A percentile compares a stretch with the other conserved stretches of the same genome.
Conservation (phyloP, 257 asterid species). For the Solanum corneliomulleri region DNA sequence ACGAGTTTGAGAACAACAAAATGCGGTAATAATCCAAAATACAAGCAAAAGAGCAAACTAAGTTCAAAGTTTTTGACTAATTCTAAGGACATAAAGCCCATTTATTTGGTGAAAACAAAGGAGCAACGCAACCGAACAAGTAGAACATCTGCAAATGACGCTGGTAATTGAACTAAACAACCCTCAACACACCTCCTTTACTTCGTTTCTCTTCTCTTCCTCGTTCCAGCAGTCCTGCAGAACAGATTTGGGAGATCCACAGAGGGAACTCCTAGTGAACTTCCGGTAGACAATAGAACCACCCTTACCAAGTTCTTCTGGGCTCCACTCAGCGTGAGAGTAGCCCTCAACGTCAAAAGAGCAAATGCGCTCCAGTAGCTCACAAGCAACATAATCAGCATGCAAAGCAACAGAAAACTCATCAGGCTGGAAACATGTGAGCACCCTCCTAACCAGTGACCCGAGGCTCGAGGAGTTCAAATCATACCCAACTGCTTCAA, state of each 20-base stretch:
- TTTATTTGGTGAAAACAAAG: neutral
- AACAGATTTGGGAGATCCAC: slow-evolving; percentile 2
- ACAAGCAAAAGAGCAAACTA: neutral
- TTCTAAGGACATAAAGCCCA: neutral
- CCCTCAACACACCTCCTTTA: slow-evolving; percentile 2
- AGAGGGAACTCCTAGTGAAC: neutral
- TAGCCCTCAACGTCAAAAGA: neutral
- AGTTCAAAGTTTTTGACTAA: neutral
- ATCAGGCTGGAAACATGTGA: slow-evolving; percentile 12
- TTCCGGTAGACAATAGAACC: slow-evolving; percentile 11
- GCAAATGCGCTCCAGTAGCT: neutral
- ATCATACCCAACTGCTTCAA: slow-evolving; percentile 29
- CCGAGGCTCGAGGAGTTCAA: slow-evolving; percentile 1
- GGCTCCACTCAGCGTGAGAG: neutral
- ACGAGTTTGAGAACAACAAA: neutral
- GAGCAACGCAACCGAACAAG: neutral
- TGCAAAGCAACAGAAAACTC: slow-evolving; percentile 23
- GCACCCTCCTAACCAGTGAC: slow-evolving; percentile 9
- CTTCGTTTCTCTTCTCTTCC: neutral
- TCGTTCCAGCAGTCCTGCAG: neutral
- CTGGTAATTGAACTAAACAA: neutral
- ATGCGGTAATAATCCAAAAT: neutral
- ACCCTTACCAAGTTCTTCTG: slow-evolving; percentile 1
- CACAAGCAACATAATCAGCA: slow-evolving; percentile 3
- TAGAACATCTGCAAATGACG: neutral